Base-by-base conservation (phyloP, 164 flowering plant genomes). In the Warburgia ugandensis region DNA sequence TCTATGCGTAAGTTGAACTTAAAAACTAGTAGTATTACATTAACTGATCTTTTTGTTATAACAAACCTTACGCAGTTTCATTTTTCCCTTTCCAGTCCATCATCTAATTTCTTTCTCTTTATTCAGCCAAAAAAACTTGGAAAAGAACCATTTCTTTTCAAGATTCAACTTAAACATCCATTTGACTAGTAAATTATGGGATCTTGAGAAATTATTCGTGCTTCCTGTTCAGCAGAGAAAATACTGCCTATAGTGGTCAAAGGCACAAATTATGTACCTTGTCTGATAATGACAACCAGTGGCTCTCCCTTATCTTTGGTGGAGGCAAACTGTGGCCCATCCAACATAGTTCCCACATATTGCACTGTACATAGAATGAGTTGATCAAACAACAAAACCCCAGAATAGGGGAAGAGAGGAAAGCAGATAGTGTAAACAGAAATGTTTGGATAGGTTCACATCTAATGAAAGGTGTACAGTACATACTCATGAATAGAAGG, bases 221-320 rank as follows among this genome's bases (percentile, higher is more conserved):
- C 41, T 39, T 3, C 1, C 8, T 6, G 20, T 38, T 2, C 13
- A n/a, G 43, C 19, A 16, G 8, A 3, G 1, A 39, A 5, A 14
- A 8, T 16, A 39, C 16, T 6, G 19, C 6, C 3, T 1, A 0
- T 16, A 19, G 21, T 16, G 20, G 43, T 12, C 2, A 39, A 13
- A n/a, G 20, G 7, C 43, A 38, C 19, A 25, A 21, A 3, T 19
- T 11, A 22, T 23, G 22, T 60, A 65, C 69, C 64, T 31, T 60
- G 47, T 45, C 69, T 62, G 1, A 65, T 14, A 0, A 45, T 4
- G 4, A 40, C 19, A 29, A 60, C 50, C 44, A 56, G 28, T 0
- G 65, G 58, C 31, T 60, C 35, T 11, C 65, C 65, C 25, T 58
- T 35, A 23, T 65, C 58, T 29, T n/a, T 48, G 54, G 49, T 65